Evolutionary conservation across 768 basidiomycete species (phyloP), one percentile per base, ranked within the genome.

Genomic region (Agaricus blazei): DNA sequence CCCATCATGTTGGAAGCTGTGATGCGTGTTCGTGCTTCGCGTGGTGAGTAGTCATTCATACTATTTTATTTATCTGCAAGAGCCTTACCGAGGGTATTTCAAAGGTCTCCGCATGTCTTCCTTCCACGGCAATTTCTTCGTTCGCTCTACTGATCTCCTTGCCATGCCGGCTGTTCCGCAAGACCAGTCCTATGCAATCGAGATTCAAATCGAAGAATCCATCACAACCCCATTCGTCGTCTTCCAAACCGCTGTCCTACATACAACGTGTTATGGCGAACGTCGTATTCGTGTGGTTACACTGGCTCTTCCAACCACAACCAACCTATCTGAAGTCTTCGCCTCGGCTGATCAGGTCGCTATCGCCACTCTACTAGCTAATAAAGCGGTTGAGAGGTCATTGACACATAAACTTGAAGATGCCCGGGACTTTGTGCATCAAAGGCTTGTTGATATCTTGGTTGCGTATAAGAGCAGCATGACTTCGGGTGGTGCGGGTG

Each of bases 61-160:
- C 23, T 43, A 26, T 34, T 24, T 9, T 48, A 7, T 52, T 24
- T 48, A 41, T 37, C 24, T 47, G 12, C 51, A 51, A 19, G 19
- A 19, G 19, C 19, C 6, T 46, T 43, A 3, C 53, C 61, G 34
- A 49, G 24, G 2, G 52, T 19, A 4, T 31, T 11, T n/a, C 12
- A 2, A 58, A 88, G 89, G 95, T 58, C 74, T 98, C 44, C 88
- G 94, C 48, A 93, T 98, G 93, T 87, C 94, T 6, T 90, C 92
- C 0, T 98, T 96, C 89, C 93, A 98, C 63, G 96, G 96, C 58
- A 98, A 98, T 75, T 97, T 98, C 77, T 98, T 98, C 67, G 93
- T 97, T 54, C 87, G 96, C 51, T 97, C 94, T 24, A 98, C 96
- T 23, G 96, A 98, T 71, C 81, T 98, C 4, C 81, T 98, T 36